Percentiles rank a stretch among this genome's conserved stretches.
phyloP scores from a whole-genome alignment of 2,329 filamentous ascomycete genomes.

The Neopestalotiopsis clavispora region DNA sequence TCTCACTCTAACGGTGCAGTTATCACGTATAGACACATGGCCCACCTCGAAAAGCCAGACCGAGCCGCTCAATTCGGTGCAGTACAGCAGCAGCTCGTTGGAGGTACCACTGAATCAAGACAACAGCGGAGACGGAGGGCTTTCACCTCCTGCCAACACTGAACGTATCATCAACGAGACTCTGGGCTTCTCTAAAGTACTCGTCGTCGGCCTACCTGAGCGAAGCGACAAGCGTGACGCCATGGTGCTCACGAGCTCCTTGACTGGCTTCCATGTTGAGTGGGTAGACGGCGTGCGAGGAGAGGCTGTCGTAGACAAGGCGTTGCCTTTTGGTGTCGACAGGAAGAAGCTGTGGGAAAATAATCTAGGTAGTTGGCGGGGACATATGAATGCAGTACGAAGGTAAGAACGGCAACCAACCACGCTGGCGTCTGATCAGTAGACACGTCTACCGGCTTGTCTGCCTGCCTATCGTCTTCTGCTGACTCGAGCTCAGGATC shows the following conservation, averaged over 20 bases:
- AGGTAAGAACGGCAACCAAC: constrained; percentile 22
- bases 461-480: neutral
- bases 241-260: constrained; percentile 44
- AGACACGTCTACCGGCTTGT: too few species aligned
- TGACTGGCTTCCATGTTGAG: constrained; percentile 47
- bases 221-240: constrained; percentile 55
- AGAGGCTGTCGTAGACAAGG: constrained; percentile 45
- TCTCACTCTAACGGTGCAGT: constrained; percentile 2
- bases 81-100: neutral
- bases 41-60: neutral
- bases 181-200: constrained; percentile 36
- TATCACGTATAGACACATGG: neutral
- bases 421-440: neutral
- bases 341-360: constrained; percentile 32
- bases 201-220: constrained; percentile 50
- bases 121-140: neutral
- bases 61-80: too few species aligned
- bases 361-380: constrained; percentile 46
- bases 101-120: neutral
- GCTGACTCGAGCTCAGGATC: constrained; percentile 29
- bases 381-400: constrained; percentile 44
- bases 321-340: constrained; percentile 40
- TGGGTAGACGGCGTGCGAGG: constrained; percentile 49
- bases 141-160: constrained; percentile 20
- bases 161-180: constrained; percentile 31